These are phyloP conservation scores for Boletus sp. DNA, from an alignment of 1,284 basidiomycete species.

Conservation along the genomic window DNA sequence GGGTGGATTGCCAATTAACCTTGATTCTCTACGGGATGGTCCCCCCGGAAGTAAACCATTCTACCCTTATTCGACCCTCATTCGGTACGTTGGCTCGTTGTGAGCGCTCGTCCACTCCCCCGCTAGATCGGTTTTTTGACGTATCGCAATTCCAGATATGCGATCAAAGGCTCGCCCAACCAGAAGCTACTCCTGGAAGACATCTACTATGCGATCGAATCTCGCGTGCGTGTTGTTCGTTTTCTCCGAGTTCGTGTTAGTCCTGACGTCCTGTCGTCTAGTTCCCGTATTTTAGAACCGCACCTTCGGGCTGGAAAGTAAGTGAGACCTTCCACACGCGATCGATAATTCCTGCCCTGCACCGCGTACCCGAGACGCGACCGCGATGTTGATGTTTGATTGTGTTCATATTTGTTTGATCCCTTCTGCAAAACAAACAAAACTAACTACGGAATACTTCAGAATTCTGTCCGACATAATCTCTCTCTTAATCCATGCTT, in stretches of 20 bases:
- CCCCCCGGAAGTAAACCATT: constrained; percentile 82
- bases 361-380: constrained; percentile 36
- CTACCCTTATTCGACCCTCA: constrained; percentile 82
- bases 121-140: constrained; percentile 1
- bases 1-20: constrained; percentile 76
- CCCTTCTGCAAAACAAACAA: constrained; percentile 23
- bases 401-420: constrained; percentile 47
- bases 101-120: constrained; percentile 1
- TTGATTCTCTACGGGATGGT: constrained; percentile 76
- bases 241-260: neutral
- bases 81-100: constrained; percentile 51
- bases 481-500: constrained; percentile 92
- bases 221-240: constrained; percentile 51
- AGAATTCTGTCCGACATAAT: constrained; percentile 95
- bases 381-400: constrained; percentile 57
- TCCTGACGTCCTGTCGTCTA: constrained; percentile 32
- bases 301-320: constrained; percentile 83
- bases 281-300: constrained; percentile 82
- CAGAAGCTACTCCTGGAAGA: constrained; percentile 78
- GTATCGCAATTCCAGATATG: constrained; percentile 50
- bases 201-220: constrained; percentile 85
- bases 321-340: constrained; percentile 28
- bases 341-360: neutral
- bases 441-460: constrained; percentile 24
- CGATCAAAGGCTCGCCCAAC: constrained; percentile 82